Evolutionary conservation across 176 grass and related monocot species (phyloP).

Genomic region (Oryza nivara): DNA sequence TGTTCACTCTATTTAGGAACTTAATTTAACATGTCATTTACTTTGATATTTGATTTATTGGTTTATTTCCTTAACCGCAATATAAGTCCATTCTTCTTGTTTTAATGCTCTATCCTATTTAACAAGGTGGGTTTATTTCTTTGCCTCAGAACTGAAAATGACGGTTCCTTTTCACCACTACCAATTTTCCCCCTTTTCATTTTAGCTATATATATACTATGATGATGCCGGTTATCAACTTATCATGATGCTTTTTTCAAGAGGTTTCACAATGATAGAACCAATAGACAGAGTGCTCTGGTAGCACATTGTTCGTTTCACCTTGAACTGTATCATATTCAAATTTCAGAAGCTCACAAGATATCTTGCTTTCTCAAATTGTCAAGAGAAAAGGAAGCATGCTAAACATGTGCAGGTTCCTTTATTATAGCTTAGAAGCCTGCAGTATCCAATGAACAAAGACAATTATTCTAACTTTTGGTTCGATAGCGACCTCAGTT

Average conservation of each 20-base stretch:
- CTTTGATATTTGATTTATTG: neutral
- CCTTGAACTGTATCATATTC: constrained; percentile 10
- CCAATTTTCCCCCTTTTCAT: constrained; percentile 35
- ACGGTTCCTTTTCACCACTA: constrained; percentile 44
- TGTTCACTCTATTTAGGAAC: constrained; percentile 9
- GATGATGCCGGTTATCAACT: constrained; percentile 10
- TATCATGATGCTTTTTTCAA: constrained; percentile 40
- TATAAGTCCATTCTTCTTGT: constrained; percentile 28
- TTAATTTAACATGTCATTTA: constrained; percentile 26
- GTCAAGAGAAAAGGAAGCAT: constrained; percentile 34
- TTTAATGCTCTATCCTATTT: constrained; percentile 32
- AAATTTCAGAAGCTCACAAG: constrained; percentile 9
- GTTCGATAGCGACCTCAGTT: constrained; percentile 52
- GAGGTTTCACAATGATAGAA: constrained; percentile 27
- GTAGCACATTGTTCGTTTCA: constrained; percentile 12
- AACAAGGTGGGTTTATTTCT: constrained; percentile 14
- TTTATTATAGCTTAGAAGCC: constrained; percentile 36
- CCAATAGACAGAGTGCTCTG: neutral
- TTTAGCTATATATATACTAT: constrained; percentile 23
- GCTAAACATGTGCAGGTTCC: constrained; percentile 55
- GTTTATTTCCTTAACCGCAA: neutral
- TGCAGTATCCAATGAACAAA: constrained; percentile 50
- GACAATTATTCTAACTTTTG: constrained; percentile 43
- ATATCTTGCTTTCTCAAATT: constrained; percentile 51
- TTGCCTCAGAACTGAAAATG: constrained; percentile 48